Percentiles rank a stretch among this genome's conserved stretches.
These are phyloP conservation scores for Aspergillus ellipticus DNA, from an alignment of 495 filamentous ascomycete genomes.

Conservation along the genomic window DNA sequence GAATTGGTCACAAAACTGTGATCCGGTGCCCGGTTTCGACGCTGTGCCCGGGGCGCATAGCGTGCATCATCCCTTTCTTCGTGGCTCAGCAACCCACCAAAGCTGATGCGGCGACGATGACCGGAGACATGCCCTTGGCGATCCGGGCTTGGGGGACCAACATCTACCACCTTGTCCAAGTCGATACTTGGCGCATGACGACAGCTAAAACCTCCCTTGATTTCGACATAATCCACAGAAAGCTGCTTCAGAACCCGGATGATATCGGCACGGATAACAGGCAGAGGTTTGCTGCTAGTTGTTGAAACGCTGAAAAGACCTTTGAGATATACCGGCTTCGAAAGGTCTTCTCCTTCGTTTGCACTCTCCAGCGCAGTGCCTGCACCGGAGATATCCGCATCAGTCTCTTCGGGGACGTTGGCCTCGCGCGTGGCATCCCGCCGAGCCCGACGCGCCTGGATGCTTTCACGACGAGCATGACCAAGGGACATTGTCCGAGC, in stretches of 20 bases:
- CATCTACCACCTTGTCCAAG: constrained; percentile 64
- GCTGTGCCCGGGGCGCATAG: constrained; percentile 27
- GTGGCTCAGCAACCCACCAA: constrained; percentile 65
- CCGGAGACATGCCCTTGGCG: constrained; percentile 50
- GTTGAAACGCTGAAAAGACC: constrained; percentile 97
- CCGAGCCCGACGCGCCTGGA: constrained; percentile 73
- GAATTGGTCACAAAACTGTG: constrained; percentile 71
- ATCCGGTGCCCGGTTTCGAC: constrained; percentile 50
- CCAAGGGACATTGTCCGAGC: constrained; percentile 85
- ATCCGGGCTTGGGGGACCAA: constrained; percentile 52
- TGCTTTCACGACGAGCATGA: constrained; percentile 84
- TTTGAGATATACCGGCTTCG: constrained; percentile 93
- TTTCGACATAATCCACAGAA: constrained; percentile 86
- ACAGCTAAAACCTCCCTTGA: constrained; percentile 90
- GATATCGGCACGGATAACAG: constrained; percentile 83
- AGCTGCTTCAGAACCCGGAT: constrained; percentile 85
- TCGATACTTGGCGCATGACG: constrained; percentile 86
- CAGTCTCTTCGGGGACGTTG: constrained; percentile 79
- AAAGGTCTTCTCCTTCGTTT: constrained; percentile 53
- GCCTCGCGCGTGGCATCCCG: constrained; percentile 64
- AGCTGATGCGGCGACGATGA: constrained; percentile 77
- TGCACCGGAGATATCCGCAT: constrained; percentile 47
- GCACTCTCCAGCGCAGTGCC: constrained; percentile 51
- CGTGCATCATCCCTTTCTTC: constrained; percentile 48
- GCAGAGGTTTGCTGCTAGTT: constrained; percentile 84